These are phyloP conservation scores for Stramenopiles sp. DNA, from an alignment of 352 stramenopile species.

Conservation along the genomic window DNA sequence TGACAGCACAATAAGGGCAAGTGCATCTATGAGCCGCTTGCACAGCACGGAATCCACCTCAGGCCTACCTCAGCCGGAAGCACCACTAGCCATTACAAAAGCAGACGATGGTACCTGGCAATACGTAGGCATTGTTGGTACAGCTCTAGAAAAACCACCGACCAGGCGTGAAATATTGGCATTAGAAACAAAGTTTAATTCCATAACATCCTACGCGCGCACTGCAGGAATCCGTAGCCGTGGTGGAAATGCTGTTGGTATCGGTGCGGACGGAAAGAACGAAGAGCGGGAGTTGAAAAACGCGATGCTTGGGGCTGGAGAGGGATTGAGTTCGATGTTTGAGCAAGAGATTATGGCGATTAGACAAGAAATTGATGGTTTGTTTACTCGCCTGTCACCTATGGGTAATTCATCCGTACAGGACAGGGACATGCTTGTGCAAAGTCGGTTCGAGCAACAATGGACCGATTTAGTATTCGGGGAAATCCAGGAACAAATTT, in stretches of 20 bases:
- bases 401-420: not conserved
- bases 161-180: not conserved
- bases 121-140: not conserved
- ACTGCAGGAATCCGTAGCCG: not conserved
- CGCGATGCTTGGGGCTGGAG: not conserved
- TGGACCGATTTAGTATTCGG: slow-evolving; percentile 60
- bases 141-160: not conserved
- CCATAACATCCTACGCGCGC: not conserved
- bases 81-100: not conserved
- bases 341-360: not conserved
- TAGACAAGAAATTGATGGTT: not conserved
- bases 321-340: not conserved
- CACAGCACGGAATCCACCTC: not conserved
- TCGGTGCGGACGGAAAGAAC: not conserved
- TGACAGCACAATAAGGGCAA: not conserved
- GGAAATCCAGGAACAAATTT: slow-evolving; percentile 61
- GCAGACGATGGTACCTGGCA: not conserved
- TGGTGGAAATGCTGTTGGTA: not conserved
- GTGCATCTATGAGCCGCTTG: not conserved
- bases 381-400: not conserved
- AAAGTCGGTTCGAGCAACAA: slow-evolving; percentile 61
- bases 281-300: not conserved
- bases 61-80: not conserved
- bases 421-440: slow-evolving; percentile 29
- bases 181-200: not conserved